Conservation (phyloP, 768 basidiomycete species). For the Panaeolus cyanescens region DNA sequence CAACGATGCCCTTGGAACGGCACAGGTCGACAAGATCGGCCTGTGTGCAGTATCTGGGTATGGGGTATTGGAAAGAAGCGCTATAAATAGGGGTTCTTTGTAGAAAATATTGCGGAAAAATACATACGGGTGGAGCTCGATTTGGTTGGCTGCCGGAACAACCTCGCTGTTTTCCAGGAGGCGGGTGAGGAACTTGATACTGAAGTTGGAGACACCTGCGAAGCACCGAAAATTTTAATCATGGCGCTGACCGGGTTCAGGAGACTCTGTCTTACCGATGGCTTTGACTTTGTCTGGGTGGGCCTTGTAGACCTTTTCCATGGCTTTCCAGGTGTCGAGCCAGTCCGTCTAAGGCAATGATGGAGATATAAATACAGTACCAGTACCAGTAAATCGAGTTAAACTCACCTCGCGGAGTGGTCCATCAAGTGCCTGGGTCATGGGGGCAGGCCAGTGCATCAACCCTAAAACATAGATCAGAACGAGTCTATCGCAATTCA, state of each 20-base stretch:
- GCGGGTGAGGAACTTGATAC: conserved; percentile 60
- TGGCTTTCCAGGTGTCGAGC: conserved; percentile 77
- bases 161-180: conserved; percentile 59
- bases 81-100: background rate
- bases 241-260: conserved; percentile 3
- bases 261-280: conserved; percentile 50
- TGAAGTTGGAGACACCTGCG: conserved; percentile 71
- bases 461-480: conserved; percentile 45
- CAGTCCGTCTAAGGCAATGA: conserved; percentile 46
- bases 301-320: conserved; percentile 70
- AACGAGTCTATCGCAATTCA: conserved; percentile 8
- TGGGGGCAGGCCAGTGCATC: conserved; percentile 84
- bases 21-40: conserved; percentile 67
- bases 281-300: conserved; percentile 74
- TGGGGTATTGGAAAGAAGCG: background rate
- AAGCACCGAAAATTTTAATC: background rate
- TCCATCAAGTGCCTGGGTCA: conserved; percentile 52
- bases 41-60: conserved; percentile 57
- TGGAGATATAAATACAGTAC: background rate
- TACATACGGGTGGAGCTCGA: conserved; percentile 72
- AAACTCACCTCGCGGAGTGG: conserved; percentile 46
- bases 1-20: conserved; percentile 60
- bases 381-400: no score
- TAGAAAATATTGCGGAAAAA: background rate
- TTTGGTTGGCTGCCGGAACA: conserved; percentile 78